Evolutionary conservation across 2,329 filamentous ascomycete species (phyloP).

Genomic region (Pyrenophora tritici-repentis): DNA sequence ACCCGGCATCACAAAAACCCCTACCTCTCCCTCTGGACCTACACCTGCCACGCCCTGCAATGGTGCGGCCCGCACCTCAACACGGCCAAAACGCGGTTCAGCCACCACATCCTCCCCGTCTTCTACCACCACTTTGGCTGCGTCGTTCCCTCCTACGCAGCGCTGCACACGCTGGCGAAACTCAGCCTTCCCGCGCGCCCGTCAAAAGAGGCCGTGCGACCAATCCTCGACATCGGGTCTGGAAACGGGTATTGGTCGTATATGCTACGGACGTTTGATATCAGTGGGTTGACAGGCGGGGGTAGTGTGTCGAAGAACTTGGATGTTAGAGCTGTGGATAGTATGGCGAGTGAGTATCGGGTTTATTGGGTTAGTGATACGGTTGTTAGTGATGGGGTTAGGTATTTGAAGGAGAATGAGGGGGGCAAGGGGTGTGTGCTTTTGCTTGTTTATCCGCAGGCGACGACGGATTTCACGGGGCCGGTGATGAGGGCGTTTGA

Average conservation of each 20-base stretch:
- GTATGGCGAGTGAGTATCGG: constrained; percentile 69
- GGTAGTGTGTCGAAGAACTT: constrained; percentile 58
- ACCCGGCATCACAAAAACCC: constrained; percentile 63
- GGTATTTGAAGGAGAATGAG: constrained; percentile 56
- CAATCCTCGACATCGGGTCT: constrained; percentile 69
- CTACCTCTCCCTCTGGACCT: constrained; percentile 69
- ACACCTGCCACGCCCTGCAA: constrained; percentile 66
- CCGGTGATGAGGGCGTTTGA: constrained; percentile 64
- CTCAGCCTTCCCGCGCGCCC: constrained; percentile 50
- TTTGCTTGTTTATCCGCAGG: constrained; percentile 74
- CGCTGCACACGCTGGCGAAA: constrained; percentile 63
- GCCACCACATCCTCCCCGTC: constrained; percentile 71
- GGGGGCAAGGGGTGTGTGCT: constrained; percentile 63
- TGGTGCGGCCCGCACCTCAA: constrained; percentile 69
- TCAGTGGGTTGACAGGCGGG: too few species aligned
- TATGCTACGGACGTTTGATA: constrained; percentile 67
- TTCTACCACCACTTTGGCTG: constrained; percentile 82
- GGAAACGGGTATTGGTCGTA: constrained; percentile 79
- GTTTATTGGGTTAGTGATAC: constrained; percentile 73
- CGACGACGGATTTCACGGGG: constrained; percentile 69
- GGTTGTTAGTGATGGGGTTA: constrained; percentile 62
- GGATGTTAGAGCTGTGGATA: constrained; percentile 66
- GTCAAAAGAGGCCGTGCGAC: constrained; percentile 46
- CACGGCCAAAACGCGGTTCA: too few species aligned
- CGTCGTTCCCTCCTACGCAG: constrained; percentile 69